phyloP scores from a whole-genome alignment of 2,329 filamentous ascomycete genomes.

The Xylaria sp. region DNA sequence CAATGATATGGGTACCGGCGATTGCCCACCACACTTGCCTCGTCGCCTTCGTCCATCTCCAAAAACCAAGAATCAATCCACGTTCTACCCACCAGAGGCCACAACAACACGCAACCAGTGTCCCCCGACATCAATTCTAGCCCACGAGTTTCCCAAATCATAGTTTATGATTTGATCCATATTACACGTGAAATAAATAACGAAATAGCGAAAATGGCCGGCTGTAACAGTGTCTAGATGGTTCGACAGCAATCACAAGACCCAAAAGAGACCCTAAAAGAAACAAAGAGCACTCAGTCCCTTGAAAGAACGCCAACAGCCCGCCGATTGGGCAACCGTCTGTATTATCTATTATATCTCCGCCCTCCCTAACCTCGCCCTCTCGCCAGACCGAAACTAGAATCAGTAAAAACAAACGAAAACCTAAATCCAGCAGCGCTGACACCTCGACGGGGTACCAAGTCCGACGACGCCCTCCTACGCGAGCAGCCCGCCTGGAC shows the following conservation, averaged over 20 bases:
- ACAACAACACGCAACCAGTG: slow-evolving; percentile 21
- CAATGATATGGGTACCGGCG: slow-evolving; percentile 34
- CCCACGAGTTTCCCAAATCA: neutral
- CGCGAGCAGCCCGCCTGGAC: slow-evolving; percentile 21
- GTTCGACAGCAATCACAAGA: slow-evolving; percentile 38
- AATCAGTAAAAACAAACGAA: slow-evolving; percentile 29
- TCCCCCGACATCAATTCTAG: slow-evolving; percentile 7
- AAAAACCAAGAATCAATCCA: slow-evolving; percentile 19
- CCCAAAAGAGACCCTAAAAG: slow-evolving; percentile 37
- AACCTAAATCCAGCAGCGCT: neutral
- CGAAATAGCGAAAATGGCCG: slow-evolving; percentile 33
- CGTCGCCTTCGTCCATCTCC: slow-evolving; percentile 22
- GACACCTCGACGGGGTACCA: slow-evolving; percentile 20
- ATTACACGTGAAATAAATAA: slow-evolving; percentile 21
- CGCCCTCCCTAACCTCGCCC: slow-evolving; percentile 30
- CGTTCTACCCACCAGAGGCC: slow-evolving; percentile 12
- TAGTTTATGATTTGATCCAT: slow-evolving; percentile 22
- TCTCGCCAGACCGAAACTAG: slow-evolving; percentile 25
- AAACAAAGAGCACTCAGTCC: slow-evolving; percentile 31
- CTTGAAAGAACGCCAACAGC: slow-evolving; percentile 37
- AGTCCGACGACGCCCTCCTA: slow-evolving; percentile 30
- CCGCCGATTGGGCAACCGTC: slow-evolving; percentile 9
- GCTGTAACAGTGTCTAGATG: slow-evolving; percentile 24
- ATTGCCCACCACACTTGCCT: slow-evolving; percentile 32
- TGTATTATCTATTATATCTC: slow-evolving; percentile 24